A percentile compares a stretch with the other conserved stretches of the same genome.
phyloP scores from a whole-genome alignment of 768 basidiomycete species.

The Rhodocollybia butyracea region DNA sequence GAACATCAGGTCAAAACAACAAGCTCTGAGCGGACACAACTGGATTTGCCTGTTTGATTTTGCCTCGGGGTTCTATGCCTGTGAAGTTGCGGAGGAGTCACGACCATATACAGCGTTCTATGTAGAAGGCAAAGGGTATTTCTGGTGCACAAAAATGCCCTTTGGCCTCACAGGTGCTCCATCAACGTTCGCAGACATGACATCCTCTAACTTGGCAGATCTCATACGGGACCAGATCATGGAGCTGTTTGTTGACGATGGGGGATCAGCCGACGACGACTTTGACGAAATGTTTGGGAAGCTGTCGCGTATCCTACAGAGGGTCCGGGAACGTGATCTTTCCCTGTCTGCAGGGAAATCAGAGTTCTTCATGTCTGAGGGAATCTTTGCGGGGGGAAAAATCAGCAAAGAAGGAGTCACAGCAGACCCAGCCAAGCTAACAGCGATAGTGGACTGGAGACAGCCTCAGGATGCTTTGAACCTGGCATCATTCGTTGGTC shows the following conservation, averaged over 20 bases:
- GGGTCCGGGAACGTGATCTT: conserved; percentile 11
- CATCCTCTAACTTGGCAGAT: neutral
- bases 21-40: conserved; percentile 28
- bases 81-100: neutral
- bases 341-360: conserved; percentile 28
- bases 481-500: conserved; percentile 13
- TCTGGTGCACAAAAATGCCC: conserved; percentile 23
- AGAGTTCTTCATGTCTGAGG: conserved; percentile 11
- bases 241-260: conserved; percentile 24
- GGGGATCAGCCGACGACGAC: conserved; percentile 18
- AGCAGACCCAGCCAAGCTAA: too few relatives aligned
- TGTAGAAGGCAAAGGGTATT: conserved; percentile 31
- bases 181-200: conserved; percentile 14
- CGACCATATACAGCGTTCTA: conserved; percentile 2
- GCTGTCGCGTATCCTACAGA: conserved; percentile 3
- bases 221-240: neutral
- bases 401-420: conserved; percentile 7
- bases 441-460: conserved; percentile 7
- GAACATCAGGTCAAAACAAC: conserved; percentile 36
- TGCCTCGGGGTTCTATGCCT: conserved; percentile 15
- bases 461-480: conserved; percentile 10
- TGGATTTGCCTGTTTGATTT: conserved; percentile 35
- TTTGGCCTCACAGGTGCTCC: too few relatives aligned
- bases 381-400: conserved; percentile 1
- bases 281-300: conserved; percentile 16